These are phyloP conservation scores for Sporothrix brasiliensis DNA, from an alignment of 2,329 filamentous ascomycete genomes.

Conservation along the genomic window DNA sequence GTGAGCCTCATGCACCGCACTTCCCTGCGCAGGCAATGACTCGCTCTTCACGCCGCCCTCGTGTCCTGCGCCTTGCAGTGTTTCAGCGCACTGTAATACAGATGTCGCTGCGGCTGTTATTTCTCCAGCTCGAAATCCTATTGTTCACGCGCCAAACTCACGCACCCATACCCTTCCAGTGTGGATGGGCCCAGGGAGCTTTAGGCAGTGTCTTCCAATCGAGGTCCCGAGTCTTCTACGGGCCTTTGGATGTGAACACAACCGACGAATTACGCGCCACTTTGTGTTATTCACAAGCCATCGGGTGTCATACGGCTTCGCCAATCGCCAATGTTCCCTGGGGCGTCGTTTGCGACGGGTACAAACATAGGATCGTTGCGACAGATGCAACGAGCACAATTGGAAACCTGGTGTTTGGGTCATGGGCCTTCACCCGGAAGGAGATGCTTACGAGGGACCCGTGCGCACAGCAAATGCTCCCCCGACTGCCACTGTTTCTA, in stretches of 20 bases:
- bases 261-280: too few relatives aligned
- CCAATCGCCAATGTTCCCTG: too few relatives aligned
- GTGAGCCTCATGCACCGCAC: background rate
- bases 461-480: background rate
- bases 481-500: conserved; percentile 14
- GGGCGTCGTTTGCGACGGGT: too few relatives aligned
- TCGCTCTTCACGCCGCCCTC: background rate
- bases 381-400: background rate
- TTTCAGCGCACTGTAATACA: background rate
- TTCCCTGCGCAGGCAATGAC: too few relatives aligned
- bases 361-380: too few relatives aligned
- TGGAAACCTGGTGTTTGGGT: background rate
- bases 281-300: background rate
- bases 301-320: too few relatives aligned
- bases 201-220: background rate
- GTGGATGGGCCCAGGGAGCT: background rate
- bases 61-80: background rate
- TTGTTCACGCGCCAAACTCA: background rate
- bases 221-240: background rate
- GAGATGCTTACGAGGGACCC: background rate
- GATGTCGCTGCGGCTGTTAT: background rate
- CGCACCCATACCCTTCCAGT: background rate
- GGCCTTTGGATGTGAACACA: background rate
- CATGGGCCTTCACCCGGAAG: background rate
- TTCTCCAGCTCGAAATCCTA: background rate